Evolutionary conservation across 106 monocot species (phyloP).

Genomic region (Acorus calamus): DNA sequence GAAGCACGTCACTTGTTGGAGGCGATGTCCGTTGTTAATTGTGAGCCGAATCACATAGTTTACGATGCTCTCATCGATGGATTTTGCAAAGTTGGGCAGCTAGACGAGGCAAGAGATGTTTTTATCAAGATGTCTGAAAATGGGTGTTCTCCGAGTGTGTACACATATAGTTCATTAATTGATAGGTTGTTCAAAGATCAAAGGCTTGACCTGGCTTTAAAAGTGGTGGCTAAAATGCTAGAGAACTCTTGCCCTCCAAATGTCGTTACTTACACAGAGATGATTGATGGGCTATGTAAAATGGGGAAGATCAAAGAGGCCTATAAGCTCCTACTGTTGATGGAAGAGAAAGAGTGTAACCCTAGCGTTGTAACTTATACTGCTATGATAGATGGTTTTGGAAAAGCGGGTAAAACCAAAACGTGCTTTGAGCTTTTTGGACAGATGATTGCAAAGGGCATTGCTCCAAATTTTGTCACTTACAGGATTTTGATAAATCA

Average conservation of each 20-base stretch:
- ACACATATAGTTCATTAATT: constrained; percentile 84
- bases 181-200: constrained; percentile 83
- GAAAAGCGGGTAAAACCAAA: constrained; percentile 53
- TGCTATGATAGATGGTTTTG: constrained; percentile 89
- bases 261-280: constrained; percentile 88
- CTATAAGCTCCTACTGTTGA: constrained; percentile 59
- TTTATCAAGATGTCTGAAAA: constrained; percentile 56
- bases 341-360: constrained; percentile 86
- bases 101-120: constrained; percentile 71
- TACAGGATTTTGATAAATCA: constrained; percentile 82
- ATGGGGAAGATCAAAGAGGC: constrained; percentile 76
- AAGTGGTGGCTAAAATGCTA: constrained; percentile 81
- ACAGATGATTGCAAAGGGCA: constrained; percentile 62
- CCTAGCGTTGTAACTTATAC: constrained; percentile 96
- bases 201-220: constrained; percentile 80
- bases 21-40: constrained; percentile 53
- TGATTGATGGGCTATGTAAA: constrained; percentile 97
- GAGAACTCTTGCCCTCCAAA: constrained; percentile 80
- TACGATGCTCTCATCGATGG: constrained; percentile 97
- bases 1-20: constrained; percentile 65
- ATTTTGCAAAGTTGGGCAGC: constrained; percentile 73
- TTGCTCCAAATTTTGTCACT: constrained; percentile 89
- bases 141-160: constrained; percentile 66
- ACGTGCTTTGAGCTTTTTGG: constrained; percentile 57
- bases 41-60: constrained; percentile 81